Conservation (phyloP, 805 yeast genomes). For the Pichia paraexigua region DNA sequence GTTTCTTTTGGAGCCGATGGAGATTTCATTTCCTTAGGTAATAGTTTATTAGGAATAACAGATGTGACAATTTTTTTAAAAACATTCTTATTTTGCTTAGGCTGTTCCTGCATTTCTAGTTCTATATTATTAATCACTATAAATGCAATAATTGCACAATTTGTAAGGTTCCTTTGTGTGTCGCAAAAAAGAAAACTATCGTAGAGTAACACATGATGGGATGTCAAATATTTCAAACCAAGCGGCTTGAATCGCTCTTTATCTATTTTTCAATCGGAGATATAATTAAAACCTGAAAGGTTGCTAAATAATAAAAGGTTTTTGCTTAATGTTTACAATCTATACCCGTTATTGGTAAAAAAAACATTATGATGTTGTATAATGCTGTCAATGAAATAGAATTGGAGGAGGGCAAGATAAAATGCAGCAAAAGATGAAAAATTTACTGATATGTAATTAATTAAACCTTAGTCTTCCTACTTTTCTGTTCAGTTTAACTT, state of each 20-base stretch:
- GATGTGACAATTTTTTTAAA: background rate
- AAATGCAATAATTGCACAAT: background rate
- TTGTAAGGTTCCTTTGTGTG: background rate
- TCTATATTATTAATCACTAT: background rate
- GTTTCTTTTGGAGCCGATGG: background rate
- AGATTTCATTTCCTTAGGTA: conserved; percentile 2
- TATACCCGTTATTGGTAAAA: no score
- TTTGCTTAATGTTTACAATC: no score
- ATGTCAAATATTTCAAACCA: background rate
- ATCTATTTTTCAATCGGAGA: no score
- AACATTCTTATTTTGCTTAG: background rate
- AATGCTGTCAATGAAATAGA: no score
- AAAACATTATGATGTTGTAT: no score
- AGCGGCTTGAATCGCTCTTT: background rate
- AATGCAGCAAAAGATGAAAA: no score
- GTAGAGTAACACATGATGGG: background rate
- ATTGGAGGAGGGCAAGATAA: no score
- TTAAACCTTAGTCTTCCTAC: no score
- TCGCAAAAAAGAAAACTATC: no score
- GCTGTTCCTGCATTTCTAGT: background rate
- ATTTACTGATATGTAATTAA: no score
- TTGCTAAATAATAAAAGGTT: background rate
- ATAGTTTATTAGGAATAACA: background rate
- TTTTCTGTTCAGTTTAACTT: no score
- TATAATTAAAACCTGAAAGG: background rate